These are phyloP conservation scores for Trypethelium eluteriae DNA, from an alignment of 495 filamentous ascomycete genomes.

Conservation along the genomic window DNA sequence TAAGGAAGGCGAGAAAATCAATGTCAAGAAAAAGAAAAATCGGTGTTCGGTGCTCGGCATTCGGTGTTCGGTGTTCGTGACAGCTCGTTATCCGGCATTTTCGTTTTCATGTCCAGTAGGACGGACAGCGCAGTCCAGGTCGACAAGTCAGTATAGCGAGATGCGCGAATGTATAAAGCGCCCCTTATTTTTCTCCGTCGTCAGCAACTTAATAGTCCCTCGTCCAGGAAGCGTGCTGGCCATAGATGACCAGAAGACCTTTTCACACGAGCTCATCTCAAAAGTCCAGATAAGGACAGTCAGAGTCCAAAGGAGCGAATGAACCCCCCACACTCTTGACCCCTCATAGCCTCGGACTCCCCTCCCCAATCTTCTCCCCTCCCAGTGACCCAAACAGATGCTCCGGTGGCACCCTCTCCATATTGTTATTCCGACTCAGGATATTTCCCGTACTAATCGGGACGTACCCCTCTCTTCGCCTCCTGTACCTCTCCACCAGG, in stretches of 20 bases:
- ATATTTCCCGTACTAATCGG: conserved; percentile 67
- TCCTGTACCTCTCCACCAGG: conserved; percentile 72
- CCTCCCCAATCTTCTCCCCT: conserved; percentile 15
- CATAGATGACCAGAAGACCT: background rate
- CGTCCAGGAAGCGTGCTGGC: background rate
- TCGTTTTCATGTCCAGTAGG: background rate
- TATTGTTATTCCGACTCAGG: conserved; percentile 60
- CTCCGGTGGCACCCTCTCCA: conserved; percentile 72
- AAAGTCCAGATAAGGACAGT: too few species aligned
- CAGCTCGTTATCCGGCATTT: background rate
- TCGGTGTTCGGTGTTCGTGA: background rate
- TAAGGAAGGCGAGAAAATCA: background rate
- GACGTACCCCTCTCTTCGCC: conserved; percentile 77
- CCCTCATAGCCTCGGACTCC: background rate
- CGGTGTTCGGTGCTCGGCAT: background rate
- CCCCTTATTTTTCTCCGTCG: background rate
- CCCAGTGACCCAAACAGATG: conserved; percentile 57
- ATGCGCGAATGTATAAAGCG: background rate
- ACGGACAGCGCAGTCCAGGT: too few species aligned
- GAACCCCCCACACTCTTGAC: background rate
- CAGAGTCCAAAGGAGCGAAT: background rate
- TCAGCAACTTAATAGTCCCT: too few species aligned
- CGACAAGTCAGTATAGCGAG: background rate
- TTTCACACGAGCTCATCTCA: too few species aligned
- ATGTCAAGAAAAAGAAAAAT: background rate